Percentiles rank a stretch among this genome's conserved stretches.
Evolutionary conservation across 1,139 yeast species (phyloP).

Genomic region (Saccharomyces hybrid): DNA sequence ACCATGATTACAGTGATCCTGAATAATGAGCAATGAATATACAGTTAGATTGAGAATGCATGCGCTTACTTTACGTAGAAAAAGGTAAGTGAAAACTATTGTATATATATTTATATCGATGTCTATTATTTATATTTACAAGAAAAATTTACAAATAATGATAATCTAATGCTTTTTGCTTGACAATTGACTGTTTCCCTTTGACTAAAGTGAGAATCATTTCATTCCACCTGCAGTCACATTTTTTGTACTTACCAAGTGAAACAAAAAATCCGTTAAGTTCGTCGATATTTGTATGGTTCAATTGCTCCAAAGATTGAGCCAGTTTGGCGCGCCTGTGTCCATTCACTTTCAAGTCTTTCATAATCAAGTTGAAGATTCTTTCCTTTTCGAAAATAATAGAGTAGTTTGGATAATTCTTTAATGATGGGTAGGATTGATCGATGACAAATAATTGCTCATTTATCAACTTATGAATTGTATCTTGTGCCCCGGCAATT

Average conservation of each 20-base stretch:
- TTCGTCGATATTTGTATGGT: slow-evolving; percentile 54
- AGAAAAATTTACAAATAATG: neutral
- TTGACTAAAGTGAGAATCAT: slow-evolving; percentile 44
- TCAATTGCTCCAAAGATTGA: slow-evolving; percentile 47
- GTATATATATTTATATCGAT: neutral
- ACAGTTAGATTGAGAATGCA: neutral
- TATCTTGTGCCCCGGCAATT: slow-evolving; percentile 31
- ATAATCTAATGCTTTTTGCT: slow-evolving; percentile 16
- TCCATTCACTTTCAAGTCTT: slow-evolving; percentile 39
- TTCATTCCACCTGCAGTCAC: slow-evolving; percentile 42
- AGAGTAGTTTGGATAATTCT: slow-evolving; percentile 38
- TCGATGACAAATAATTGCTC: slow-evolving; percentile 36
- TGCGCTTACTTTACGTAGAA: neutral
- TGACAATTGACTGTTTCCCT: slow-evolving; percentile 32
- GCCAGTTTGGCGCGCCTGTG: slow-evolving; percentile 61
- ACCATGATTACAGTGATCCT: neutral
- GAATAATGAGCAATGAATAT: neutral
- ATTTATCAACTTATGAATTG: slow-evolving; percentile 38
- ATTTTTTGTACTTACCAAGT: slow-evolving; percentile 40
- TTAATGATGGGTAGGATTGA: neutral
- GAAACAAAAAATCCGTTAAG: slow-evolving; percentile 58
- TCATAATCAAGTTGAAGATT: slow-evolving; percentile 39
- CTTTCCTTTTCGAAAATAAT: slow-evolving; percentile 34
- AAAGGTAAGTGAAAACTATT: neutral
- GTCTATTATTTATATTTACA: neutral